phyloP scores from a whole-genome alignment of 1,284 basidiomycete species.

The Serendipita sp. region DNA sequence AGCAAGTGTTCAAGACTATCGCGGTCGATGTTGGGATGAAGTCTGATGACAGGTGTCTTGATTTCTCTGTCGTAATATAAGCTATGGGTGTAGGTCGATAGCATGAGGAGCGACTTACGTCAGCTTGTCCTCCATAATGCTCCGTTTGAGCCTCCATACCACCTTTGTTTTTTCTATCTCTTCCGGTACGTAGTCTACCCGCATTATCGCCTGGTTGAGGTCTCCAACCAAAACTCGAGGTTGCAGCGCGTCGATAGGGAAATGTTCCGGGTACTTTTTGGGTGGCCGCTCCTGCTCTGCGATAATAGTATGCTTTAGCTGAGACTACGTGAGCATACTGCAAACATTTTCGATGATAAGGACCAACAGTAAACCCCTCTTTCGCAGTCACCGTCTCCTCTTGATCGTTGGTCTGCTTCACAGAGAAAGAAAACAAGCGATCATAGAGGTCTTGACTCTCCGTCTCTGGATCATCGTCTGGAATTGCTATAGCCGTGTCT shows the following conservation, averaged over 20 bases:
- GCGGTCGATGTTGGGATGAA: conserved; percentile 20
- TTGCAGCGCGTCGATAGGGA: neutral
- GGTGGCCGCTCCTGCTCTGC: neutral
- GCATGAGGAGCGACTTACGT: neutral
- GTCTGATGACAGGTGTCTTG: conserved; percentile 14
- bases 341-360: neutral
- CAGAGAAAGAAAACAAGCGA: conserved; percentile 39
- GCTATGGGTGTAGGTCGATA: neutral
- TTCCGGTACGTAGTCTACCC: conserved; percentile 10
- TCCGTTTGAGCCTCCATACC: neutral
- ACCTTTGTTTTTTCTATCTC: neutral
- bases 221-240: conserved; percentile 18
- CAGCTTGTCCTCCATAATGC: neutral
- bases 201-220: conserved; percentile 15
- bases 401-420: conserved; percentile 43
- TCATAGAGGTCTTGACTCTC: conserved; percentile 16
- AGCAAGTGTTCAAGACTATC: conserved; percentile 21
- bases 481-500: neutral
- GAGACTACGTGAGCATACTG: neutral
- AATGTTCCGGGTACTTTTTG: neutral
- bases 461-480: conserved; percentile 17
- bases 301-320: neutral
- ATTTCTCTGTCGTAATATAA: neutral
- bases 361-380: conserved; percentile 30
- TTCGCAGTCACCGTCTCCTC: conserved; percentile 33